Percentiles rank a stretch among this genome's conserved stretches.
These are phyloP conservation scores for Favolaschia claudopus DNA, from an alignment of 768 basidiomycete genomes.

Conservation along the genomic window DNA sequence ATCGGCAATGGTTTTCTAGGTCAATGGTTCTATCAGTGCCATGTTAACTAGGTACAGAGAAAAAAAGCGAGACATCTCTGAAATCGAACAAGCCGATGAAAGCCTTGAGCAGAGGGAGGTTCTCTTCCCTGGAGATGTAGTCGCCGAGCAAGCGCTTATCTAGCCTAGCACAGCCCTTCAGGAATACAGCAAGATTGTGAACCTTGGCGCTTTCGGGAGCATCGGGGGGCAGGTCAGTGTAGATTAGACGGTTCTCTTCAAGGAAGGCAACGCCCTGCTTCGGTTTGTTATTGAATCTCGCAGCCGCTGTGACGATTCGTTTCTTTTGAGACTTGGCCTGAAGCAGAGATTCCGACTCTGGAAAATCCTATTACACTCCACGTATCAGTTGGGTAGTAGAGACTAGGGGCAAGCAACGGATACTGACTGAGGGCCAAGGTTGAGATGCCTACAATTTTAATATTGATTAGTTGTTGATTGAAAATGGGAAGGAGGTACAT, in stretches of 20 bases:
- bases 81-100: slow-evolving; percentile 93
- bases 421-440: slow-evolving; percentile 70
- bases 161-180: slow-evolving; percentile 83
- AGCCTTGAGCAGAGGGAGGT: slow-evolving; percentile 82
- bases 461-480: slow-evolving; percentile 14
- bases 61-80: slow-evolving; percentile 66
- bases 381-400: not conserved
- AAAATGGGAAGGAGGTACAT: slow-evolving; percentile 29
- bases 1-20: slow-evolving; percentile 92
- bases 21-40: slow-evolving; percentile 4
- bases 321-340: slow-evolving; percentile 86
- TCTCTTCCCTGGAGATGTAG: slow-evolving; percentile 89
- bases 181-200: slow-evolving; percentile 81
- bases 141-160: slow-evolving; percentile 96
- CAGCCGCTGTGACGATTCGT: slow-evolving; percentile 81
- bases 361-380: slow-evolving; percentile 53
- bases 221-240: slow-evolving; percentile 63
- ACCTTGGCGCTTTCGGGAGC: slow-evolving; percentile 53
- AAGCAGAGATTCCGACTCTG: slow-evolving; percentile 62
- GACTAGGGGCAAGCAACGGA: too few species aligned
- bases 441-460: slow-evolving; percentile 46
- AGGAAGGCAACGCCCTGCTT: slow-evolving; percentile 90
- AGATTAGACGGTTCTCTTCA: slow-evolving; percentile 92
- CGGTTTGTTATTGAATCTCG: slow-evolving; percentile 92
- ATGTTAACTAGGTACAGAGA: not conserved